Conservation (phyloP, 495 filamentous ascomycete genomes). For the Aspergillus nidulans region DNA sequence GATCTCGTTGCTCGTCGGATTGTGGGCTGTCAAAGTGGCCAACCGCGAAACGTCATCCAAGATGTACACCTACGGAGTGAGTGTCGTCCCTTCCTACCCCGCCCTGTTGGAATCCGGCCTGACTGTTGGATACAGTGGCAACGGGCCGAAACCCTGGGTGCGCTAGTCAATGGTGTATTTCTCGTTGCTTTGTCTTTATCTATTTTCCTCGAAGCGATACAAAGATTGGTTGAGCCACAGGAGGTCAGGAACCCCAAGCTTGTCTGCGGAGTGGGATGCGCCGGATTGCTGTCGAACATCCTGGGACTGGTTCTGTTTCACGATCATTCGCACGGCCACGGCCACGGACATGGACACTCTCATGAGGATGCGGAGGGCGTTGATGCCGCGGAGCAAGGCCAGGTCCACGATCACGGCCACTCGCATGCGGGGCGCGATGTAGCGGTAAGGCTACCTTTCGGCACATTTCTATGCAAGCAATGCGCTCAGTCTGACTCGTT, state of each 20-base stretch:
- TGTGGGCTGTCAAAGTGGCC: conserved; percentile 93
- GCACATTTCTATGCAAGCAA: conserved; percentile 8
- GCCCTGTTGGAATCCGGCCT: conserved; percentile 9
- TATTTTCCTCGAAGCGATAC: conserved; percentile 91
- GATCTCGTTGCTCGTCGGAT: conserved; percentile 81
- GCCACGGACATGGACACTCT: conserved; percentile 48
- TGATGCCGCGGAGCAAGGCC: conserved; percentile 38
- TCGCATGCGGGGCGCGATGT: conserved; percentile 38
- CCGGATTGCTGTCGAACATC: conserved; percentile 85
- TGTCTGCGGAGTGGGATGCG: conserved; percentile 80
- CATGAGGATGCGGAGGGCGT: conserved; percentile 31
- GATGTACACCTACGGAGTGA: conserved; percentile 88
- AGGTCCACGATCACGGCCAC: conserved; percentile 30
- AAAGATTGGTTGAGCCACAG: conserved; percentile 83
- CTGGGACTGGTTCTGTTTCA: conserved; percentile 86
- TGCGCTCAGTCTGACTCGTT: background rate
- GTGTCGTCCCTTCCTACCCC: conserved; percentile 24
- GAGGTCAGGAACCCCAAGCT: conserved; percentile 76
- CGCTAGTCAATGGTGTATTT: conserved; percentile 94
- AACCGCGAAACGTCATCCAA: conserved; percentile 72
- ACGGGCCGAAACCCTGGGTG: conserved; percentile 95
- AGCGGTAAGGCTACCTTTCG: conserved; percentile 39
- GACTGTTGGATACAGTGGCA: conserved; percentile 63
- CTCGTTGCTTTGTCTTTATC: conserved; percentile 91
- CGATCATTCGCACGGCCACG: conserved; percentile 86